Evolutionary conservation across 768 basidiomycete genomes (phyloP), one percentile per base, ranked within the genome.

Genomic region (Rhodotorula graminis): DNA sequence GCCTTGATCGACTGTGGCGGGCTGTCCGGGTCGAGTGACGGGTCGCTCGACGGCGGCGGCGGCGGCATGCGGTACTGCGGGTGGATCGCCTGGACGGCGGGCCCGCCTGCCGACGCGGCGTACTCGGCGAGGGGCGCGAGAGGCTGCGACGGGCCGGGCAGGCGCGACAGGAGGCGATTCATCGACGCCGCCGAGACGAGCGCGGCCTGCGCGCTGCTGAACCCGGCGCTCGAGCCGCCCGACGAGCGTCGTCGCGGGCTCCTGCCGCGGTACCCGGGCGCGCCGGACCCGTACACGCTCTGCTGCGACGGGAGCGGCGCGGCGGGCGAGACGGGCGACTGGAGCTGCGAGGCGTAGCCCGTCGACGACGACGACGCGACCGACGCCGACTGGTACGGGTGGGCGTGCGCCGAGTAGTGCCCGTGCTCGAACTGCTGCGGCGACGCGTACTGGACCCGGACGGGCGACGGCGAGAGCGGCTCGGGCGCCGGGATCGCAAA

Each of bases 181-280:
- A 72, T 72, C 25, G 66, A 68, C 3, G 71, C 67, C 33, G 71
- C 67, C 29, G 62, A 61, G 42, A 72, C 53, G 66, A 72, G 71
- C 27, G 58, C 71, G 23, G 66, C 58, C 52, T 68, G 71, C 15
- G 63, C 40, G 23, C 66, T 49, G 25, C 65, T 67, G 71, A 67
- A 56, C 27, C 27, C n/a, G 23, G 14, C 53, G 14, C 37, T 58
- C 23, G 49, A 47, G 5, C 42, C 29, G 40, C 25, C 27, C 8
- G 71, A 72, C 2, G 65, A 59, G 11, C 65, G 65, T 21, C 71
- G 65, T 5, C 53, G n/a, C 53, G 53, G n/a, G 50, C 50, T 52
- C 7, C 8, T 2, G 7, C 1, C 12, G 6, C 27, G 14, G 7
- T n/a, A 27, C 27, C 61, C 65, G 3, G 64, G 55, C 7, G 70